A percentile compares a stretch with the other conserved stretches of the same genome.
Evolutionary conservation across 176 grass and related monocot genomes (phyloP).

Genomic region (Themeda triandra): DNA sequence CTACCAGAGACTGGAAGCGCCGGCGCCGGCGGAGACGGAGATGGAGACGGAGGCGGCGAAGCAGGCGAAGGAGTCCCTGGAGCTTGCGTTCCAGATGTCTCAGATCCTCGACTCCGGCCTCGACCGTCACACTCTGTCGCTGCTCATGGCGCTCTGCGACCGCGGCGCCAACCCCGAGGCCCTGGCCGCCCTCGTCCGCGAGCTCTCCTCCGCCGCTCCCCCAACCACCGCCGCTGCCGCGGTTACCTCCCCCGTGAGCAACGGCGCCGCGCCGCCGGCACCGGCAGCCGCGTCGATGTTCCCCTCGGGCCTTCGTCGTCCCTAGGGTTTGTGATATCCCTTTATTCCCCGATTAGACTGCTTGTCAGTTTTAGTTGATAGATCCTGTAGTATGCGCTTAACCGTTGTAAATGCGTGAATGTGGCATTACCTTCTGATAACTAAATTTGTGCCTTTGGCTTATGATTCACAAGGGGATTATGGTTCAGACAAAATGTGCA

Average conservation of each 20-base stretch:
- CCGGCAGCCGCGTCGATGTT: conserved; percentile 25
- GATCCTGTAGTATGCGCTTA: neutral
- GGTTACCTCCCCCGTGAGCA: neutral
- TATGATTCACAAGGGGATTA: neutral
- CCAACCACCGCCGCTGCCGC: neutral
- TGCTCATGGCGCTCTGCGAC: conserved; percentile 83
- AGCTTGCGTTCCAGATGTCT: conserved; percentile 72
- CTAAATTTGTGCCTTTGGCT: neutral
- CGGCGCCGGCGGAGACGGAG: conserved; percentile 22
- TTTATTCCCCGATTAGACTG: neutral
- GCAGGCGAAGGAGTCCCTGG: conserved; percentile 72
- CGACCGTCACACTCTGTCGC: conserved; percentile 79
- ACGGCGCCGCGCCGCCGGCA: neutral
- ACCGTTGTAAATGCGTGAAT: neutral
- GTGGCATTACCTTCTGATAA: neutral
- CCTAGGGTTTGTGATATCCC: conserved; percentile 40
- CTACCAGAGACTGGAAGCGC: neutral
- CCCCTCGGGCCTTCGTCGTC: conserved; percentile 34
- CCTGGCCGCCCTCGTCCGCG: conserved; percentile 72
- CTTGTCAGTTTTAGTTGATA: neutral
- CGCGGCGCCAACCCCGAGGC: conserved; percentile 76
- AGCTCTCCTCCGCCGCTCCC: conserved; percentile 52
- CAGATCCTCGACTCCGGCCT: conserved; percentile 69
- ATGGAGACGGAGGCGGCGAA: conserved; percentile 24
- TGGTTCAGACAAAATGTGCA: neutral